Evolutionary conservation across 495 filamentous ascomycete species (phyloP).

Genomic region (Podospora tetraspora): DNA sequence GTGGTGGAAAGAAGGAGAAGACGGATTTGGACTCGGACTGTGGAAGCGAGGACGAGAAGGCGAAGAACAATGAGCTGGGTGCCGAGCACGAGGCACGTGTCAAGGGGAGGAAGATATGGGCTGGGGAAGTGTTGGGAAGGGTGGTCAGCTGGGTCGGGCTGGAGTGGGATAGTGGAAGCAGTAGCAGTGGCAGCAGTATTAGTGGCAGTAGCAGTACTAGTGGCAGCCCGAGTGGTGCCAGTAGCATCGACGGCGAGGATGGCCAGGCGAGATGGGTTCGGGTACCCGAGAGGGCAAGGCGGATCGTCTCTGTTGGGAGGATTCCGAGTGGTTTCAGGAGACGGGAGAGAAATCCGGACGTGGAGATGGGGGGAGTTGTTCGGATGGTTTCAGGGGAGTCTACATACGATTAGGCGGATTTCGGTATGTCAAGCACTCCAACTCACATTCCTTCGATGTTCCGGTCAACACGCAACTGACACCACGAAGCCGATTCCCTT

Average conservation of each 20-base stretch:
- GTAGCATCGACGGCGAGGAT: background rate
- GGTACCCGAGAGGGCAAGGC: background rate
- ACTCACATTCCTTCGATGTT: background rate
- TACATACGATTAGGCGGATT: background rate
- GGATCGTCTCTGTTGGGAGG: background rate
- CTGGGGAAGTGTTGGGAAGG: background rate
- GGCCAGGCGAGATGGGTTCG: background rate
- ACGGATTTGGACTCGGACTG: background rate
- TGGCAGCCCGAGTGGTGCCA: background rate
- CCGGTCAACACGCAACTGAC: background rate
- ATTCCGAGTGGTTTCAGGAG: background rate
- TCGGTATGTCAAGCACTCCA: background rate
- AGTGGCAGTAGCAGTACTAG: background rate
- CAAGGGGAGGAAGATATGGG: background rate
- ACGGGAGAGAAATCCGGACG: background rate
- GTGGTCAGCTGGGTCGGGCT: background rate
- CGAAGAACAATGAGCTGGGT: background rate
- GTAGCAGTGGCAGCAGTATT: too few relatives aligned
- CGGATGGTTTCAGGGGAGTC: background rate
- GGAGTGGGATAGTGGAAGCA: background rate
- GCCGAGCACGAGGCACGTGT: background rate
- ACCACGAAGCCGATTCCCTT: background rate
- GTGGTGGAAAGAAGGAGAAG: background rate
- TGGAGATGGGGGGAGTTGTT: background rate
- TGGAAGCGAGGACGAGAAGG: background rate